These are phyloP conservation scores for Plasmodium fragile DNA, from an alignment of 169 alveolate genomes.

Conservation along the genomic window DNA sequence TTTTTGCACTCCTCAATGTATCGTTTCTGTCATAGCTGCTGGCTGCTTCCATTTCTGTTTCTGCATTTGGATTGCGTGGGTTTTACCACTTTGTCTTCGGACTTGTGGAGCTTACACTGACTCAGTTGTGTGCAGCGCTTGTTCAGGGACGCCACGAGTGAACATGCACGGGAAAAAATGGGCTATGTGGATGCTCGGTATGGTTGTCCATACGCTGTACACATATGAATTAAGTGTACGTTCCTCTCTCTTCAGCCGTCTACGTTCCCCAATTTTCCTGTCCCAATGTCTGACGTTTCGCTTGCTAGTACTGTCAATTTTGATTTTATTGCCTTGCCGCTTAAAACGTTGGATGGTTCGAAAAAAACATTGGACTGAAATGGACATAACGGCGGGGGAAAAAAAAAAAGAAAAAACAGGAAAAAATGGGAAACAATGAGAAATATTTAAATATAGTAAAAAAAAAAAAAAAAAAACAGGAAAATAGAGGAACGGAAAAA, in stretches of 20 bases:
- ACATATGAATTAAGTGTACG: neutral
- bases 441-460: neutral
- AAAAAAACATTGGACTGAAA: neutral
- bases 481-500: neutral
- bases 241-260: neutral
- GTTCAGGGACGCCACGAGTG: neutral
- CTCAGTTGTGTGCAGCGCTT: neutral
- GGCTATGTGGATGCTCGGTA: neutral
- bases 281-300: neutral
- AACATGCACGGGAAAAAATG: neutral
- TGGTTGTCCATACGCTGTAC: neutral
- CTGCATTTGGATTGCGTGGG: constrained; percentile 6
- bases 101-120: neutral
- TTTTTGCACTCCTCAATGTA: neutral
- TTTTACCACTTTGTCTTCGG: constrained; percentile 6
- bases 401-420: neutral
- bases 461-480: neutral
- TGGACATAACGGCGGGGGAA: neutral
- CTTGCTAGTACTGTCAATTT: neutral
- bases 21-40: constrained; percentile 11
- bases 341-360: neutral
- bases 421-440: neutral
- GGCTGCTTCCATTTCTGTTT: constrained; percentile 33
- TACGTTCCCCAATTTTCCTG: neutral
- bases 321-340: neutral